Percentiles rank a stretch among this genome's conserved stretches.
Conservation (phyloP, 169 alveolate species). For the Plasmodium malariae region DNA sequence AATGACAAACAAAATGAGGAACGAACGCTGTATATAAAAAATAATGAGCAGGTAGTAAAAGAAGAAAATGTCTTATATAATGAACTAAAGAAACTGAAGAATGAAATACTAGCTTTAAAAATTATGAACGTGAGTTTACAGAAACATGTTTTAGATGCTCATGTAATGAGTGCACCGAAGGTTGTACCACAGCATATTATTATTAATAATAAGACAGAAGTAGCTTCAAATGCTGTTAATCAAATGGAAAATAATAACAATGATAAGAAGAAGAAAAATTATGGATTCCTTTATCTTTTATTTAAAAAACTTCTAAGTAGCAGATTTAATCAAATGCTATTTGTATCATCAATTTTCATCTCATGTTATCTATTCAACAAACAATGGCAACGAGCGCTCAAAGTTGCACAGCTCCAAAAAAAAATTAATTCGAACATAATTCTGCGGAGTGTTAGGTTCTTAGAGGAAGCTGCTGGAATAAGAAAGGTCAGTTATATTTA, state of each 20-base stretch:
- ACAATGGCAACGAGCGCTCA: conserved; percentile 72
- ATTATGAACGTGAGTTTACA: conserved; percentile 67
- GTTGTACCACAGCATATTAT: conserved; percentile 56
- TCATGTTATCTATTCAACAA: conserved; percentile 37
- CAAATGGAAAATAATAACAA: conserved; percentile 29
- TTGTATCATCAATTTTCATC: conserved; percentile 58
- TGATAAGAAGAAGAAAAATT: conserved; percentile 16
- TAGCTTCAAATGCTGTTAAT: conserved; percentile 67
- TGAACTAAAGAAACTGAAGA: conserved; percentile 54
- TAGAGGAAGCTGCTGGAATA: conserved; percentile 61
- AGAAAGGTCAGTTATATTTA: conserved; percentile 29
- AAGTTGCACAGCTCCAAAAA: conserved; percentile 39
- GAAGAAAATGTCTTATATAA: conserved; percentile 22
- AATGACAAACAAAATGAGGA: neutral
- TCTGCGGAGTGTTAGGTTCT: conserved; percentile 32
- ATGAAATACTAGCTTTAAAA: conserved; percentile 43
- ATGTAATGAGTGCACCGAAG: conserved; percentile 23
- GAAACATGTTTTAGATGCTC: conserved; percentile 41
- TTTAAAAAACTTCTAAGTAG: conserved; percentile 69
- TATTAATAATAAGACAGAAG: conserved; percentile 74
- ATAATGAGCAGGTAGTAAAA: neutral
- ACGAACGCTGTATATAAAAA: neutral
- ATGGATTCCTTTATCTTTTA: conserved; percentile 25
- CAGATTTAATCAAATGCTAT: conserved; percentile 55
- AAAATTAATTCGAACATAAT: conserved; percentile 51